Evolutionary conservation across 495 filamentous ascomycete genomes (phyloP).

Genomic region (Penicillium steckii): DNA sequence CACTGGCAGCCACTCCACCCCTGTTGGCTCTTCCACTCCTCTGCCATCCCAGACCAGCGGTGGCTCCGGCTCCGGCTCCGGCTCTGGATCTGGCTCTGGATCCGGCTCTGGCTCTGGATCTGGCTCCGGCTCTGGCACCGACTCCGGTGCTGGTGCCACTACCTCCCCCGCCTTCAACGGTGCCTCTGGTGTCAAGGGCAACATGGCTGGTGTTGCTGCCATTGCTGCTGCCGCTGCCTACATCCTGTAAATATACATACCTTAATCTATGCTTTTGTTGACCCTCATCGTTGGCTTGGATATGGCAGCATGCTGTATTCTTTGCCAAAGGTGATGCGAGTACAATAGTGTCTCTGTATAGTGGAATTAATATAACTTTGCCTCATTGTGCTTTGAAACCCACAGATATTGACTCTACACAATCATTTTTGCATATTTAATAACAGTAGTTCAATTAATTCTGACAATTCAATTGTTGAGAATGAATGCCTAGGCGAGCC

Average conservation of each 20-base stretch:
- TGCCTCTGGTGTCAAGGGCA: slow-evolving; percentile 26
- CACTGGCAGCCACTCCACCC: slow-evolving; percentile 2
- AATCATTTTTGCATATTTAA: neutral
- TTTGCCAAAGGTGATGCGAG: neutral
- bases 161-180: slow-evolving; percentile 25
- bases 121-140: neutral
- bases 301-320: neutral
- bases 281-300: neutral
- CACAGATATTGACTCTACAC: neutral
- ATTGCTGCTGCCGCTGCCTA: slow-evolving; percentile 30
- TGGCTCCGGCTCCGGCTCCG: slow-evolving; percentile 1
- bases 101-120: slow-evolving; percentile 7
- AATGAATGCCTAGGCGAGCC: too few relatives aligned
- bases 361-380: neutral
- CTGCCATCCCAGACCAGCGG: neutral
- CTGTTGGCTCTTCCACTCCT: slow-evolving; percentile 13
- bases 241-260: slow-evolving; percentile 30
- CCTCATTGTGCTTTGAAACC: neutral
- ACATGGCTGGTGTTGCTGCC: slow-evolving; percentile 30
- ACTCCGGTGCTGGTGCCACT: slow-evolving; percentile 9
- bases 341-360: neutral
- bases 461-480: too few relatives aligned
- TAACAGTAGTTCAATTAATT: neutral
- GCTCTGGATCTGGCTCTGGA: slow-evolving; percentile 8
- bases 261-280: neutral